A percentile compares a stretch with the other conserved stretches of the same genome.
Conservation (phyloP, 2,329 filamentous ascomycete species). For the Penicillium italicum region DNA sequence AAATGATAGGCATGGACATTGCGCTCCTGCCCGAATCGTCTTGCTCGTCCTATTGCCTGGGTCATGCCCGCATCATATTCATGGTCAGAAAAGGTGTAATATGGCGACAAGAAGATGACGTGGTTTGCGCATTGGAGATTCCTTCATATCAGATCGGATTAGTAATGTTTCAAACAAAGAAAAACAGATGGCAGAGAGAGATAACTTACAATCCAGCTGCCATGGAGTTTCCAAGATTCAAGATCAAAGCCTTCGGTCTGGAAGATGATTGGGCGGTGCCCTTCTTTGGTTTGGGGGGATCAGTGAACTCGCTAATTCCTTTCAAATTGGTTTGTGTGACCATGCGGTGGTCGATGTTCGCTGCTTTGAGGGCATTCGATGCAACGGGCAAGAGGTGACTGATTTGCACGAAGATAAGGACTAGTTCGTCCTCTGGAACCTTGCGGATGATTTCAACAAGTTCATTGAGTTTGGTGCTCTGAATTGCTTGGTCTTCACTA, state of each 20-base stretch:
- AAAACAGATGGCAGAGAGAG: background rate
- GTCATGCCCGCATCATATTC: constrained; percentile 57
- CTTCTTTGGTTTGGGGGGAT: background rate
- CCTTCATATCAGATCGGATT: constrained; percentile 31
- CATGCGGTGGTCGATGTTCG: constrained; percentile 33
- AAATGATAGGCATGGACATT: constrained; percentile 57
- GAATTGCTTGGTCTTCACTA: constrained; percentile 26
- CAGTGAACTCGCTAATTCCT: constrained; percentile 36
- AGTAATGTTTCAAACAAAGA: background rate
- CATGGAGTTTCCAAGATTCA: constrained; percentile 55
- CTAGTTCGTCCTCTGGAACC: constrained; percentile 47
- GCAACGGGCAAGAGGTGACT: constrained; percentile 43
- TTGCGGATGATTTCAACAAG: constrained; percentile 45
- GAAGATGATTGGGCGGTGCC: background rate
- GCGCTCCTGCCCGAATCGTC: constrained; percentile 57
- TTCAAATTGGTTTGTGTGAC: constrained; percentile 33
- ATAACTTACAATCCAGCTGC: constrained; percentile 57
- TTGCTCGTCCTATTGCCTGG: constrained; percentile 60
- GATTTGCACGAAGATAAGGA: constrained; percentile 56
- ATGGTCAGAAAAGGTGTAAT: constrained; percentile 50
- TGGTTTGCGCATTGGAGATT: constrained; percentile 64
- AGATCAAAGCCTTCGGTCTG: constrained; percentile 50
- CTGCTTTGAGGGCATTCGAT: constrained; percentile 26
- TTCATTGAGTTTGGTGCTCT: constrained; percentile 49
- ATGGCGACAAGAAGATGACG: constrained; percentile 59